A percentile compares a stretch with the other conserved stretches of the same genome.
Evolutionary conservation across 768 basidiomycete species (phyloP).

Genomic region (Polyporus arcularius): DNA sequence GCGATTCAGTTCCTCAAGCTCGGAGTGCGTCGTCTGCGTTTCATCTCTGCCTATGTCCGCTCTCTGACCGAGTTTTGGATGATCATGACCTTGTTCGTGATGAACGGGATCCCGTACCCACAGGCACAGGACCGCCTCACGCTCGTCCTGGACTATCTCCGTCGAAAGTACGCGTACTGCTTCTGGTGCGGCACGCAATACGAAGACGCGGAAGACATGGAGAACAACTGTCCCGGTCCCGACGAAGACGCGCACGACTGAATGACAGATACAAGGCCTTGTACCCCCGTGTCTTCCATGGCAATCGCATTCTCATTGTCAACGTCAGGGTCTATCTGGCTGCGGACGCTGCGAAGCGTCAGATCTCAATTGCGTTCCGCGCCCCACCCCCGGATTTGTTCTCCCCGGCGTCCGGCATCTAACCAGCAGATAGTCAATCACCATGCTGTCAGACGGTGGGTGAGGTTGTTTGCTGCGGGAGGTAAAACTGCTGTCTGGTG

Average conservation of each 20-base stretch:
- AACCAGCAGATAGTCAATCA: no score
- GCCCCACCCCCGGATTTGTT: no score
- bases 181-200: slow-evolving; percentile 90
- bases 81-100: not conserved
- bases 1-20: slow-evolving; percentile 66
- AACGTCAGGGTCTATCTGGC: no score
- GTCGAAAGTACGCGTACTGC: slow-evolving; percentile 72
- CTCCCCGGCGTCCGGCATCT: no score
- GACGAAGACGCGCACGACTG: slow-evolving; percentile 82
- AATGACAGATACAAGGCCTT: slow-evolving; percentile 17
- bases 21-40: slow-evolving; percentile 43
- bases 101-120: not conserved
- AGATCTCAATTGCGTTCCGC: no score
- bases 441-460: no score
- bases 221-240: slow-evolving; percentile 67
- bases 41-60: no score
- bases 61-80: no score
- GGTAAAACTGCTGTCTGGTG: not conserved
- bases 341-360: no score
- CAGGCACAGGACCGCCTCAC: slow-evolving; percentile 73
- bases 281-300: not conserved
- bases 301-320: not conserved
- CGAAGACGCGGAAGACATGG: slow-evolving; percentile 58
- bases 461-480: no score
- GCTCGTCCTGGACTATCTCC: slow-evolving; percentile 71